phyloP scores from a whole-genome alignment of 306 rosid genomes.

The Cicer yamashitae region DNA sequence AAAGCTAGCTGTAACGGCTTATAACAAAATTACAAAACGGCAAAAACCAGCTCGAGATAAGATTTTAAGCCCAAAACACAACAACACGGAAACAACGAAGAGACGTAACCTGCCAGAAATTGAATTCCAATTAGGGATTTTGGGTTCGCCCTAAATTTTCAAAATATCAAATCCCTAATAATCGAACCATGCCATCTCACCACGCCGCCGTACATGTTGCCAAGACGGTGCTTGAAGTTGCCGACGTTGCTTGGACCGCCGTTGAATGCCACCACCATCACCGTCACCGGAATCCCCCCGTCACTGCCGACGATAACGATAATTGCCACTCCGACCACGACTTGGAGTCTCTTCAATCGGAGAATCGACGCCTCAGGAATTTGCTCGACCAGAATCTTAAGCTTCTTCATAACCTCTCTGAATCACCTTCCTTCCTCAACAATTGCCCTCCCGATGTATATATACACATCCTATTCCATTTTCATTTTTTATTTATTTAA shows the following conservation, averaged over 20 bases:
- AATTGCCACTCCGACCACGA: constrained; percentile 46
- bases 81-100: constrained; percentile 26
- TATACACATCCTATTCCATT: constrained; percentile 11
- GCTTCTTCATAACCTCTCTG: constrained; percentile 72
- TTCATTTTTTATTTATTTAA: background rate
- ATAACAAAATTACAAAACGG: background rate
- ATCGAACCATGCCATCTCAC: constrained; percentile 58
- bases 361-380: constrained; percentile 75
- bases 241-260: constrained; percentile 92
- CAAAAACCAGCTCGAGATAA: too few species aligned
- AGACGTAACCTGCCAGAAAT: background rate
- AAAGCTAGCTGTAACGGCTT: background rate
- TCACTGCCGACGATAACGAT: constrained; percentile 15
- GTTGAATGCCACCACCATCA: constrained; percentile 68
- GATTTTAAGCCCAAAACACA: background rate
- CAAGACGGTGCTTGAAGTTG: constrained; percentile 93
- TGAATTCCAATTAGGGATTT: constrained; percentile 5
- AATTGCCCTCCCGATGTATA: constrained; percentile 90
- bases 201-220: constrained; percentile 75
- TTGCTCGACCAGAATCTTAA: constrained; percentile 75
- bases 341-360: constrained; percentile 66
- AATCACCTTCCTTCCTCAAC: constrained; percentile 59
- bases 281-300: constrained; percentile 43
- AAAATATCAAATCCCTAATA: background rate
- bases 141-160: constrained; percentile 13